Evolutionary conservation across 768 basidiomycete species (phyloP).

Genomic region (Calocybe gangraenosa): DNA sequence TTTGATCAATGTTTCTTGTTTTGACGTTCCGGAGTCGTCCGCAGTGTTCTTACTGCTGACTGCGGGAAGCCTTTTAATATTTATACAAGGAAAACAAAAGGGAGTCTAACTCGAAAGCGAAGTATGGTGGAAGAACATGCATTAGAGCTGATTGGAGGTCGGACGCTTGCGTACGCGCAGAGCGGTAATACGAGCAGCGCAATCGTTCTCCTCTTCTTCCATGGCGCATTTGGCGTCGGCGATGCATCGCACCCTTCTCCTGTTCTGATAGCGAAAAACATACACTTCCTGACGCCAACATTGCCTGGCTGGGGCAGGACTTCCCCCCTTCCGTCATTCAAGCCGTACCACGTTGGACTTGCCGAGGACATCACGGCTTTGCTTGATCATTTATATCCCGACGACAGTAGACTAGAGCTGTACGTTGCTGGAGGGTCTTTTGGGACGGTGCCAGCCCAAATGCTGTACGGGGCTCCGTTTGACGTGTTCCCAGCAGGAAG

Average conservation of each 20-base stretch:
- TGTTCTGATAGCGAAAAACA: constrained; percentile 5
- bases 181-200: constrained; percentile 29
- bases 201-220: constrained; percentile 35
- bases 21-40: no score
- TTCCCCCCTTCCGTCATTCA: constrained; percentile 25
- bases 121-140: constrained; percentile 1
- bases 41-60: no score
- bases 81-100: not conserved
- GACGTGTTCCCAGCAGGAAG: constrained; percentile 37
- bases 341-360: constrained; percentile 29
- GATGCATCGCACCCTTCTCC: constrained; percentile 17
- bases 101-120: not conserved
- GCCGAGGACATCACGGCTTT: constrained; percentile 32
- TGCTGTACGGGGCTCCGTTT: constrained; percentile 42
- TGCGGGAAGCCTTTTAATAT: no score
- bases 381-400: constrained; percentile 34
- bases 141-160: not conserved
- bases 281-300: constrained; percentile 33
- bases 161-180: constrained; percentile 29
- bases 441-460: constrained; percentile 41
- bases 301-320: constrained; percentile 45
- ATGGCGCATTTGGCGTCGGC: constrained; percentile 34
- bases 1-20: no score
- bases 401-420: constrained; percentile 26
- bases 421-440: constrained; percentile 42